A percentile compares a stretch with the other conserved stretches of the same genome.
Conservation (phyloP, 2,329 filamentous ascomycete genomes). For the Hypomyces rosellus region DNA sequence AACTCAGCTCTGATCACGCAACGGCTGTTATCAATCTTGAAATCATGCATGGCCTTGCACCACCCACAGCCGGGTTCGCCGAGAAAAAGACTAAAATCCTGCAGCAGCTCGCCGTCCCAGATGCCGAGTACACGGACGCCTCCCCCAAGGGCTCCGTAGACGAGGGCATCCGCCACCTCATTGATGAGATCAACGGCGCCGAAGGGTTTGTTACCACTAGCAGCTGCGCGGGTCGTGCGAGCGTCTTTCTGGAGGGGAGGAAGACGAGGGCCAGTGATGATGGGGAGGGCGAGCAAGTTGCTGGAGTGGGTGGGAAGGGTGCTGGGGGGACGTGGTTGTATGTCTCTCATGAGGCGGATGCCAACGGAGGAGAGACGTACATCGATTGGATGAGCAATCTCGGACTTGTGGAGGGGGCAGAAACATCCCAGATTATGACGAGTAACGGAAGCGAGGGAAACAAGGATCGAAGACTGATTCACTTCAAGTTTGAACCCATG, state of each 20-base stretch:
- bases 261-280: constrained; percentile 30
- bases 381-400: constrained; percentile 27
- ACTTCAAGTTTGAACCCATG: constrained; percentile 94
- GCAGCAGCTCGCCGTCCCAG: constrained; percentile 59
- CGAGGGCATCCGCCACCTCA: constrained; percentile 66
- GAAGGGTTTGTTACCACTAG: constrained; percentile 83
- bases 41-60: constrained; percentile 24
- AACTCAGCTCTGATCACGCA: no score
- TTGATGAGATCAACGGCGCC: constrained; percentile 68
- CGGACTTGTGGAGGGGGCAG: constrained; percentile 16
- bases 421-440: background rate
- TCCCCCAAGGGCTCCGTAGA: constrained; percentile 89
- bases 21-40: background rate
- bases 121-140: constrained; percentile 68
- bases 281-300: constrained; percentile 30
- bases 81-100: constrained; percentile 69
- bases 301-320: constrained; percentile 75
- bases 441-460: background rate
- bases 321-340: constrained; percentile 79
- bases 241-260: constrained; percentile 78
- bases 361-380: background rate
- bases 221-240: constrained; percentile 82
- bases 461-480: constrained; percentile 48
- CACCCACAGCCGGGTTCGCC: constrained; percentile 39
- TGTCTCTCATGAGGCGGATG: constrained; percentile 69